These are phyloP conservation scores for Apiotrichum akiyoshidainum DNA, from an alignment of 1,284 basidiomycete species.

Conservation along the genomic window DNA sequence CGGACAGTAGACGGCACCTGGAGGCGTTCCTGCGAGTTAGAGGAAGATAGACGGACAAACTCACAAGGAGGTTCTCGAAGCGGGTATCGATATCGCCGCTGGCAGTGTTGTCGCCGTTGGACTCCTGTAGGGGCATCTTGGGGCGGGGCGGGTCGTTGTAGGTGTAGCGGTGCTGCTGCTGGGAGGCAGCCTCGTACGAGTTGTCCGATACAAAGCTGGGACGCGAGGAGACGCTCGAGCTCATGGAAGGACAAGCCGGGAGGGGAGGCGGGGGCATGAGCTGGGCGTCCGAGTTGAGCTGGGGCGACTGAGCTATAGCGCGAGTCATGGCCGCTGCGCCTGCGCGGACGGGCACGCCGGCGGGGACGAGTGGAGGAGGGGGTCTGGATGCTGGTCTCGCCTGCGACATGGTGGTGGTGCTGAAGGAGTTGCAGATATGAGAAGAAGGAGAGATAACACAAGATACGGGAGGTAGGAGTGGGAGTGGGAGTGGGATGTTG, in stretches of 20 bases:
- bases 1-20: conserved; percentile 43
- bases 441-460: neutral
- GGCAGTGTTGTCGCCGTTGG: conserved; percentile 4
- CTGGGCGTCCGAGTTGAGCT: neutral
- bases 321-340: conserved; percentile 1
- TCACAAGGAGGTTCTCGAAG: conserved; percentile 41
- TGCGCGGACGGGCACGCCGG: conserved; percentile 5
- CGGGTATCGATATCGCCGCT: conserved; percentile 34
- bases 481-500: conserved; percentile 5
- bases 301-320: neutral
- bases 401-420: conserved; percentile 9
- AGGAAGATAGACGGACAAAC: too few species aligned
- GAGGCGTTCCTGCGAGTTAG: conserved; percentile 34
- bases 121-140: conserved; percentile 21
- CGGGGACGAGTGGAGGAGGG: conserved; percentile 4
- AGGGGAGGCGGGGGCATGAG: conserved; percentile 20
- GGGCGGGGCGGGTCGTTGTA: conserved; percentile 10
- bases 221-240: conserved; percentile 14
- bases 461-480: neutral
- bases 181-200: neutral
- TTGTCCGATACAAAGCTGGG: conserved; percentile 9
- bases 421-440: neutral
- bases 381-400: neutral
- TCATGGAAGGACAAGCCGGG: conserved; percentile 10
- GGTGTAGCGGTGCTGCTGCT: neutral